These are phyloP conservation scores for Kodamaea alishanica DNA, from an alignment of 1,139 yeast species.

Conservation along the genomic window DNA sequence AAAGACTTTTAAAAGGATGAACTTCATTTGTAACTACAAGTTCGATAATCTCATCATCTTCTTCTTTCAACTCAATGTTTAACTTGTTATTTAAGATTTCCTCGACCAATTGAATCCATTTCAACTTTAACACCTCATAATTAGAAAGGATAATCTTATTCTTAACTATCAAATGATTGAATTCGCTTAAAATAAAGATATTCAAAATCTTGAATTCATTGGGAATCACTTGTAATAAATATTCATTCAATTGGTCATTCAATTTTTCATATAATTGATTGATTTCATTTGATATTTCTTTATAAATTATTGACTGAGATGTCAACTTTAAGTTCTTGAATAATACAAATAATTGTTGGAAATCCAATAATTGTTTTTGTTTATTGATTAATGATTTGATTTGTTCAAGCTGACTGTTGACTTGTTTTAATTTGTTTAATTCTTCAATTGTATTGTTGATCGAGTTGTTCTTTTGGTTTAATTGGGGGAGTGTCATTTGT, in stretches of 20 bases:
- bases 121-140: slow-evolving; percentile 6
- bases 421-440: slow-evolving; percentile 5
- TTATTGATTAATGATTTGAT: slow-evolving; percentile 10
- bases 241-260: slow-evolving; percentile 19
- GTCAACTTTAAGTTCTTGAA: slow-evolving; percentile 7
- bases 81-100: slow-evolving; percentile 7
- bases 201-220: slow-evolving; percentile 19
- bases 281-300: slow-evolving; percentile 6
- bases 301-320: slow-evolving; percentile 5
- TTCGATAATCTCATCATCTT: slow-evolving; percentile 6
- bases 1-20: slow-evolving; percentile 2
- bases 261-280: slow-evolving; percentile 8
- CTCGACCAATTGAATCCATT: slow-evolving; percentile 12
- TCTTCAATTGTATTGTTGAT: slow-evolving; percentile 8
- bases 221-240: slow-evolving; percentile 22
- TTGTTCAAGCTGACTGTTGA: slow-evolving; percentile 7
- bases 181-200: slow-evolving; percentile 14
- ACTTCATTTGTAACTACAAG: background rate
- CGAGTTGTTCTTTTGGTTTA: slow-evolving; percentile 10
- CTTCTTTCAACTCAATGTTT: slow-evolving; percentile 3
- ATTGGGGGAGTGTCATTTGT: slow-evolving; percentile 4
- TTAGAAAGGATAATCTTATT: slow-evolving; percentile 14
- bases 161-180: slow-evolving; percentile 15
- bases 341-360: slow-evolving; percentile 13
- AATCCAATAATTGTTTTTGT: slow-evolving; percentile 15